Percentiles rank a stretch among this genome's conserved stretches.
phyloP scores from a whole-genome alignment of 345 rosid genomes.

The Populus pruinosa region DNA sequence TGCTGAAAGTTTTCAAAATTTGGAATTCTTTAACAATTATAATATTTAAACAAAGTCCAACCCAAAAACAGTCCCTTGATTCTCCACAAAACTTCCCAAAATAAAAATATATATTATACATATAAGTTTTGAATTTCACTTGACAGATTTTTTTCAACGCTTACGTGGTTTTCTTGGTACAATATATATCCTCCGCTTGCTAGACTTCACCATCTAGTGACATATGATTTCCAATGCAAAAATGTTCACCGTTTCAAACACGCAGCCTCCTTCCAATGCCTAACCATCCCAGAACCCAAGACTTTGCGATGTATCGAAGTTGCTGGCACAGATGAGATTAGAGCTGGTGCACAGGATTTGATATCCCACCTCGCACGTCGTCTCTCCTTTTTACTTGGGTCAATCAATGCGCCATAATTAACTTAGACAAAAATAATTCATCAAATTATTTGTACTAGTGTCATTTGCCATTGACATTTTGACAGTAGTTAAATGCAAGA shows the following conservation, averaged over 20 bases:
- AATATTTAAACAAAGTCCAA: constrained; percentile 15
- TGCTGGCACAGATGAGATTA: neutral
- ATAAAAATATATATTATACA: neutral
- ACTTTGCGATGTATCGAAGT: constrained; percentile 7
- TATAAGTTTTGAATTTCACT: constrained; percentile 8
- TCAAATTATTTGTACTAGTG: constrained; percentile 25
- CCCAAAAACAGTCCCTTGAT: constrained; percentile 19
- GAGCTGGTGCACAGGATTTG: constrained; percentile 45
- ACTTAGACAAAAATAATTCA: constrained; percentile 23
- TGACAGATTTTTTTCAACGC: constrained; percentile 22
- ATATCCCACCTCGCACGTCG: constrained; percentile 65
- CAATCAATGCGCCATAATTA: constrained; percentile 19
- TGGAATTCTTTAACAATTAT: neutral
- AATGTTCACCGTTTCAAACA: constrained; percentile 77
- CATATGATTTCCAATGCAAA: constrained; percentile 35
- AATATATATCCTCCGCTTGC: neutral
- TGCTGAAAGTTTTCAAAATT: constrained; percentile 27
- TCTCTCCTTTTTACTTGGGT: constrained; percentile 17
- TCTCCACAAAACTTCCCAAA: neutral
- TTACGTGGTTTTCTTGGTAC: constrained; percentile 13
- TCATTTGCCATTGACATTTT: constrained; percentile 14
- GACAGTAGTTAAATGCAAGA: neutral
- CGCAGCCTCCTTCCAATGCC: constrained; percentile 51
- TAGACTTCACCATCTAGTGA: neutral
- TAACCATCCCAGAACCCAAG: constrained; percentile 18